Evolutionary conservation across 1,139 yeast species (phyloP).

Genomic region (Diutina mesorugosa): DNA sequence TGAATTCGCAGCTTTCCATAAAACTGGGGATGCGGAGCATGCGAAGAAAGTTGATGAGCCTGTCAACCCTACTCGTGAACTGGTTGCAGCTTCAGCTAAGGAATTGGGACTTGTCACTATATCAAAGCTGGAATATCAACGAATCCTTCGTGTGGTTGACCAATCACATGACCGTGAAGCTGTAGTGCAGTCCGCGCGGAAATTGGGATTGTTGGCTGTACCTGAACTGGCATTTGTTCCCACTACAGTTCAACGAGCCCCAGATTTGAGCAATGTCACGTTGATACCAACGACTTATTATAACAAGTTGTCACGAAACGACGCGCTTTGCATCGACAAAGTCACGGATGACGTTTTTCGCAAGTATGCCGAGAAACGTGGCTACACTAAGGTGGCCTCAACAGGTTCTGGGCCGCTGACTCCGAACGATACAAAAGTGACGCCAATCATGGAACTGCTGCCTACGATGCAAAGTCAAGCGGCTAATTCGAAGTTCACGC

Average conservation of each 20-base stretch:
- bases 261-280: conserved; percentile 47
- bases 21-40: not conserved
- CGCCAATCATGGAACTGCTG: not conserved
- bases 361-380: conserved; percentile 36
- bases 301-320: conserved; percentile 37
- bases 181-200: conserved; percentile 19
- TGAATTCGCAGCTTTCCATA: not conserved
- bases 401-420: not conserved
- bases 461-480: not conserved
- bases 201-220: conserved; percentile 36
- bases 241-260: conserved; percentile 41
- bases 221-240: conserved; percentile 47
- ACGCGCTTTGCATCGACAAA: conserved; percentile 29
- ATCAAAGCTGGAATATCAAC: not conserved
- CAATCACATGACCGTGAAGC: not conserved
- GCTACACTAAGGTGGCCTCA: conserved; percentile 13
- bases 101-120: not conserved
- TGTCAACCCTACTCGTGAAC: not conserved
- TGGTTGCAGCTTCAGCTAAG: not conserved
- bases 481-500: not conserved
- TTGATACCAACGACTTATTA: conserved; percentile 55
- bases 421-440: not conserved
- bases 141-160: not conserved
- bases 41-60: not conserved
- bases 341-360: conserved; percentile 32